Evolutionary conservation across 331 rosid species (phyloP).

Genomic region (Rosa hybrid): DNA sequence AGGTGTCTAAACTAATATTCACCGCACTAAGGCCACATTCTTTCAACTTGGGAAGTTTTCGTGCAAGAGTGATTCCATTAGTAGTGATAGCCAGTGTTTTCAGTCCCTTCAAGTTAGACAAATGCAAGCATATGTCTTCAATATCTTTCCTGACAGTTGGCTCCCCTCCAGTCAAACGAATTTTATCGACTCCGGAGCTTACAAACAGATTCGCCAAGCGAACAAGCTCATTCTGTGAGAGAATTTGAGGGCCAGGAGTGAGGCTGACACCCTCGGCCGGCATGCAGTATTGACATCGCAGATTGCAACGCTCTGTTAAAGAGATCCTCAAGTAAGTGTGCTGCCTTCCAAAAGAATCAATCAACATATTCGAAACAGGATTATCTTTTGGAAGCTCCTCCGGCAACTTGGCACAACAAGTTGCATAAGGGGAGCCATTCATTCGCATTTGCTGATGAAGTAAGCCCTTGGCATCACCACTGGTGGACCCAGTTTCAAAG

Average conservation of each 20-base stretch:
- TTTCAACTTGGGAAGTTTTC: conserved; percentile 77
- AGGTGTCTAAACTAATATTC: conserved; percentile 85
- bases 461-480: not conserved
- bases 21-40: conserved; percentile 76
- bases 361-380: conserved; percentile 71
- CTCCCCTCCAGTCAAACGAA: conserved; percentile 94
- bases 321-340: conserved; percentile 95
- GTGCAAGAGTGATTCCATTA: conserved; percentile 68
- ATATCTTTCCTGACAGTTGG: conserved; percentile 90
- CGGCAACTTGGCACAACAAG: conserved; percentile 48
- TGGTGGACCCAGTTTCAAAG: conserved; percentile 38
- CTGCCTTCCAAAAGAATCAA: conserved; percentile 91
- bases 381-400: conserved; percentile 38
- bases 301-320: conserved; percentile 88
- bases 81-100: conserved; percentile 77
- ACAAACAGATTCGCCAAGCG: conserved; percentile 73
- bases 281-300: conserved; percentile 95
- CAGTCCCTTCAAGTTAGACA: conserved; percentile 75
- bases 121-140: conserved; percentile 74
- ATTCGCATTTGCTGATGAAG: not conserved
- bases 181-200: conserved; percentile 78
- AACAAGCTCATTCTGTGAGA: conserved; percentile 60
- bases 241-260: conserved; percentile 61
- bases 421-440: conserved; percentile 35
- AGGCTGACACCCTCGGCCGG: conserved; percentile 90